These are phyloP conservation scores for Saussurea involucrata DNA, from an alignment of 129 eudicot genomes.

Conservation along the genomic window DNA sequence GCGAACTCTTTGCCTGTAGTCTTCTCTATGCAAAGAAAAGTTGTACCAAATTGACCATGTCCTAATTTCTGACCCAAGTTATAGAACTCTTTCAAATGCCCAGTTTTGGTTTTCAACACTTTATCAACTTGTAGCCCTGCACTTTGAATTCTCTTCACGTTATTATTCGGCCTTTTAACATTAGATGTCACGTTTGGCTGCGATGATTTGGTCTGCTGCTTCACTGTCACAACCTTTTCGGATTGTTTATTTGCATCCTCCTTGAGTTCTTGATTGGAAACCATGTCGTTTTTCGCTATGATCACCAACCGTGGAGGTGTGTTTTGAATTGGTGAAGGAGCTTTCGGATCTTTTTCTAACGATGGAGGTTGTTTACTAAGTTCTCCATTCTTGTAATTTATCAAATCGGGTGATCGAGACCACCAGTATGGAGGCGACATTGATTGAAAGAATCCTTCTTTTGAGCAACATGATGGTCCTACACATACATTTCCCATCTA, in stretches of 20 bases:
- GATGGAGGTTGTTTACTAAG: slow-evolving; percentile 14
- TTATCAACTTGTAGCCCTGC: slow-evolving; percentile 77
- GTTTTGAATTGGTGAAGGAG: slow-evolving; percentile 25
- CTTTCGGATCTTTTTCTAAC: slow-evolving; percentile 11
- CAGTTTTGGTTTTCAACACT: slow-evolving; percentile 63
- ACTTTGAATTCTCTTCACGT: slow-evolving; percentile 56
- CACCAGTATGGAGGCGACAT: slow-evolving; percentile 41
- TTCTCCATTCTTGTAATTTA: slow-evolving; percentile 27
- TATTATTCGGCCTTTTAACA: slow-evolving; percentile 30
- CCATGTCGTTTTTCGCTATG: slow-evolving; percentile 29
- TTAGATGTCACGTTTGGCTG: background rate
- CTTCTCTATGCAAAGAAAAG: slow-evolving; percentile 71
- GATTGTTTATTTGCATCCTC: slow-evolving; percentile 7
- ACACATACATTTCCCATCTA: slow-evolving; percentile 74
- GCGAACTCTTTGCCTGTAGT: slow-evolving; percentile 63
- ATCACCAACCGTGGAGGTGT: slow-evolving; percentile 54
- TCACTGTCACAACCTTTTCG: slow-evolving; percentile 30
- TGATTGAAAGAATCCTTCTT: slow-evolving; percentile 43
- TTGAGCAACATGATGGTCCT: slow-evolving; percentile 35
- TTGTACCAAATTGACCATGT: slow-evolving; percentile 85
- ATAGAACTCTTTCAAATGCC: slow-evolving; percentile 71
- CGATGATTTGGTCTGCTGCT: slow-evolving; percentile 33
- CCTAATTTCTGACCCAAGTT: slow-evolving; percentile 72
- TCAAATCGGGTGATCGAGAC: slow-evolving; percentile 46
- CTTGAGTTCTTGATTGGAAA: slow-evolving; percentile 9